Conservation (phyloP, 352 stramenopile genomes). For the Detonula confervacea region DNA sequence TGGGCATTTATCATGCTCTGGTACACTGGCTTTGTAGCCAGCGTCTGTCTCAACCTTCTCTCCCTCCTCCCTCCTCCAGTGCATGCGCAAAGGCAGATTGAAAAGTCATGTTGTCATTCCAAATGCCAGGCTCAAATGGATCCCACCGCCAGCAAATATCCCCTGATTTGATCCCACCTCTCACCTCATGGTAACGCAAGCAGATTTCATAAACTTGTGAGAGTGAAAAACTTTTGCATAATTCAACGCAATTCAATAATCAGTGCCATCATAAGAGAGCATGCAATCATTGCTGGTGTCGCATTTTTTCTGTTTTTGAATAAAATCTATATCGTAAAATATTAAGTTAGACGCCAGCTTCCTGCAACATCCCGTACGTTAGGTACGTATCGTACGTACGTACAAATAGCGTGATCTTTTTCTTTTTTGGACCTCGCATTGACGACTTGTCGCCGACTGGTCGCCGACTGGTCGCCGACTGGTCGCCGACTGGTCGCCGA, state of each 20-base stretch:
- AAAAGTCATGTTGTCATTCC: conserved; percentile 13
- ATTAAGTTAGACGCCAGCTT: no score
- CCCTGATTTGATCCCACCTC: conserved; percentile 7
- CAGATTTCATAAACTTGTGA: conserved; percentile 28
- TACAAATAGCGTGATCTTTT: no score
- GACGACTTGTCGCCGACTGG: no score
- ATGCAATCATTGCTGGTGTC: conserved; percentile 19
- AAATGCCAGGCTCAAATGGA: conserved; percentile 4
- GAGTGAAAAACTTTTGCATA: conserved; percentile 4
- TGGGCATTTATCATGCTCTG: not conserved
- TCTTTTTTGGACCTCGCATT: no score
- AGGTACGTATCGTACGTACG: no score
- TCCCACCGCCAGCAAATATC: conserved; percentile 19
- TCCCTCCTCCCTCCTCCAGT: not conserved
- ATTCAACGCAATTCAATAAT: conserved; percentile 38
- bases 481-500: no score
- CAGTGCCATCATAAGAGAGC: conserved; percentile 48
- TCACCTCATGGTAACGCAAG: conserved; percentile 30
- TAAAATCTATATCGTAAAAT: conserved; percentile 11
- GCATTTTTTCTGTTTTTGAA: conserved; percentile 19
- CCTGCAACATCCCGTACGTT: no score
- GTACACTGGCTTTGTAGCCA: not conserved
- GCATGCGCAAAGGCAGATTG: not conserved
- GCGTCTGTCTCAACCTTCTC: not conserved
- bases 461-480: no score